Conservation (phyloP, 257 asterid species). For the Fraxinus pennsylvanica region DNA sequence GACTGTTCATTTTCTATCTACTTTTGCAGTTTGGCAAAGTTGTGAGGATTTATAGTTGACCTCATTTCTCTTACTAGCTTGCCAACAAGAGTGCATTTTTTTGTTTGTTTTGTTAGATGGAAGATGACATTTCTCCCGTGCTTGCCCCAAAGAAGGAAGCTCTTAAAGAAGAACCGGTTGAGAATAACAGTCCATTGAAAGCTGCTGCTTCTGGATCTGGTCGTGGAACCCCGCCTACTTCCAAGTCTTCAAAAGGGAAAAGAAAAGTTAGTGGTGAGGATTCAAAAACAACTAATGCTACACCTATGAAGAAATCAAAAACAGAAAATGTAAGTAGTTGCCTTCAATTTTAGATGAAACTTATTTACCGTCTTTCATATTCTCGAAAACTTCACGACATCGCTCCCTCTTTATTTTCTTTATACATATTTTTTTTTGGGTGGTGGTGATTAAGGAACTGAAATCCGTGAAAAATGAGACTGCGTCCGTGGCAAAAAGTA, state of each 20-base stretch:
- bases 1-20: constrained; percentile 9
- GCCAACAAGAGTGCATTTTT: not conserved
- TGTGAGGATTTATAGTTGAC: constrained; percentile 4
- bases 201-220: constrained; percentile 50
- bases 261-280: constrained; percentile 75
- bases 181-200: constrained; percentile 64
- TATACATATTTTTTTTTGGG: not conserved
- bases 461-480: constrained; percentile 66
- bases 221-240: constrained; percentile 69
- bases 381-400: not conserved
- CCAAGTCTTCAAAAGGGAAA: constrained; percentile 79
- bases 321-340: constrained; percentile 61
- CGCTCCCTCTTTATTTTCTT: not conserved
- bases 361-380: not conserved
- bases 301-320: constrained; percentile 80
- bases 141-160: constrained; percentile 84
- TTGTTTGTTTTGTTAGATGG: constrained; percentile 43
- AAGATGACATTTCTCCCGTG: constrained; percentile 79
- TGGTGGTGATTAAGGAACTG: constrained; percentile 45
- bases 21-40: constrained; percentile 9
- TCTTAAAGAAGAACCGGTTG: constrained; percentile 78
- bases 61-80: not conserved
- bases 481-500: constrained; percentile 45
- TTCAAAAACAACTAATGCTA: constrained; percentile 53
- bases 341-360: constrained; percentile 5